Conservation (phyloP, 2,329 filamentous ascomycete species). For the Claviceps purpurea region DNA sequence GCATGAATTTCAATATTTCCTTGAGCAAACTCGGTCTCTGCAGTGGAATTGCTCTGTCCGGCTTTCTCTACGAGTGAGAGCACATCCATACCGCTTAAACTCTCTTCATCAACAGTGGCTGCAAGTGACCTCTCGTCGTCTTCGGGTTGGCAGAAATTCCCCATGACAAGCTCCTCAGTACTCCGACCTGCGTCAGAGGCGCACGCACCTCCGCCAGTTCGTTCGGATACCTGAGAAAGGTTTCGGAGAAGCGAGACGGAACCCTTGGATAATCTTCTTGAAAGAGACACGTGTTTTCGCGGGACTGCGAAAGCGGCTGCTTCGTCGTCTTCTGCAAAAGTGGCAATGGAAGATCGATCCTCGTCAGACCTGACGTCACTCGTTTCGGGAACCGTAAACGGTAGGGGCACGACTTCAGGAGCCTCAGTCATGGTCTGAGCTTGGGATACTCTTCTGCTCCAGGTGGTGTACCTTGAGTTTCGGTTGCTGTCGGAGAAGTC, state of each 20-base stretch:
- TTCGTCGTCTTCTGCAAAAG: slow-evolving; percentile 51
- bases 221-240: slow-evolving; percentile 24
- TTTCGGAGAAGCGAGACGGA: slow-evolving; percentile 32
- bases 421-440: slow-evolving; percentile 20
- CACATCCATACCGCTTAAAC: slow-evolving; percentile 26
- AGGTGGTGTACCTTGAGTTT: slow-evolving; percentile 10
- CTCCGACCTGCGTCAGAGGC: slow-evolving; percentile 21
- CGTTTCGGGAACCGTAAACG: slow-evolving; percentile 45
- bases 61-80: slow-evolving; percentile 10
- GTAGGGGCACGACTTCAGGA: slow-evolving; percentile 46
- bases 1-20: slow-evolving; percentile 27
- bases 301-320: slow-evolving; percentile 12
- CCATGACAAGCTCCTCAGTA: slow-evolving; percentile 32
- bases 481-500: slow-evolving; percentile 9
- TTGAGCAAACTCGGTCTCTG: neutral
- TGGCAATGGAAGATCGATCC: slow-evolving; percentile 54
- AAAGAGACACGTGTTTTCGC: slow-evolving; percentile 22
- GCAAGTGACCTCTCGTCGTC: slow-evolving; percentile 39
- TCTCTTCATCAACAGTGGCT: slow-evolving; percentile 44
- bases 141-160: slow-evolving; percentile 18
- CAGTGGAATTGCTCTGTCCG: slow-evolving; percentile 8
- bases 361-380: slow-evolving; percentile 28
- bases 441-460: slow-evolving; percentile 8
- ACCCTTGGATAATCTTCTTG: slow-evolving; percentile 34
- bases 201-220: slow-evolving; percentile 6